Evolutionary conservation across 1,284 basidiomycete species (phyloP).

Genomic region (Apiotrichum akiyoshidainum): DNA sequence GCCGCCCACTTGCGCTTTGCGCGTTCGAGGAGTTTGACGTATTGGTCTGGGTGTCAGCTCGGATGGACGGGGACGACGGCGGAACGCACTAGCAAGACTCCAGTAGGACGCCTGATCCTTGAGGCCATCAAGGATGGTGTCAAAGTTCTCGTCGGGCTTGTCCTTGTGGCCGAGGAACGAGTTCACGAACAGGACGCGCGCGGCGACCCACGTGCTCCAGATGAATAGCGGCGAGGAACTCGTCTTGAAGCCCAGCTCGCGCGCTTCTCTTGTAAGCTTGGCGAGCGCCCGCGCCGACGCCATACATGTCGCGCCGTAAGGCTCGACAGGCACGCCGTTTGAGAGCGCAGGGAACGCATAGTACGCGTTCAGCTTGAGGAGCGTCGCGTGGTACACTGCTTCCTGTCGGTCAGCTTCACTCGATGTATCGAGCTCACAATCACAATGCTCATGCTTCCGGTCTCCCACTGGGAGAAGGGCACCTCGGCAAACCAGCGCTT

Average conservation of each 20-base stretch:
- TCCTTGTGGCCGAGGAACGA: slow-evolving; percentile 37
- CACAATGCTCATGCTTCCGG: slow-evolving; percentile 35
- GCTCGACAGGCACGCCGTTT: slow-evolving; percentile 43
- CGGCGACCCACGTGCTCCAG: slow-evolving; percentile 50
- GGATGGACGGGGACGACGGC: not conserved
- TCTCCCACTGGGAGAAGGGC: slow-evolving; percentile 18
- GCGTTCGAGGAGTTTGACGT: slow-evolving; percentile 46
- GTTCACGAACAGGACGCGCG: slow-evolving; percentile 47
- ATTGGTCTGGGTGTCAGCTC: slow-evolving; percentile 37
- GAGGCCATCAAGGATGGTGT: slow-evolving; percentile 36
- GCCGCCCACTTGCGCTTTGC: slow-evolving; percentile 45
- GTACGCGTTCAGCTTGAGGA: slow-evolving; percentile 50
- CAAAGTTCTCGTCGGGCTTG: slow-evolving; percentile 42
- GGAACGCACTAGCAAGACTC: slow-evolving; percentile 44
- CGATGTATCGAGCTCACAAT: slow-evolving; percentile 34
- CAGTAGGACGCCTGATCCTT: slow-evolving; percentile 43
- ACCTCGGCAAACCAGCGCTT: slow-evolving; percentile 40
- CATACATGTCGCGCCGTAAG: slow-evolving; percentile 41
- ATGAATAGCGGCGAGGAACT: slow-evolving; percentile 44
- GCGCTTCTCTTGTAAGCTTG: slow-evolving; percentile 25
- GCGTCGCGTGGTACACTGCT: slow-evolving; percentile 47
- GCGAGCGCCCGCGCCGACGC: slow-evolving; percentile 35
- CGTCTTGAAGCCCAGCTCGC: slow-evolving; percentile 26
- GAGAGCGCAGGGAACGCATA: slow-evolving; percentile 48
- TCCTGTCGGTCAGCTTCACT: slow-evolving; percentile 26